A percentile compares a stretch with the other conserved stretches of the same genome.
phyloP scores from a whole-genome alignment of 2,329 filamentous ascomycete genomes.

The Rhinocladiella mackenziei region DNA sequence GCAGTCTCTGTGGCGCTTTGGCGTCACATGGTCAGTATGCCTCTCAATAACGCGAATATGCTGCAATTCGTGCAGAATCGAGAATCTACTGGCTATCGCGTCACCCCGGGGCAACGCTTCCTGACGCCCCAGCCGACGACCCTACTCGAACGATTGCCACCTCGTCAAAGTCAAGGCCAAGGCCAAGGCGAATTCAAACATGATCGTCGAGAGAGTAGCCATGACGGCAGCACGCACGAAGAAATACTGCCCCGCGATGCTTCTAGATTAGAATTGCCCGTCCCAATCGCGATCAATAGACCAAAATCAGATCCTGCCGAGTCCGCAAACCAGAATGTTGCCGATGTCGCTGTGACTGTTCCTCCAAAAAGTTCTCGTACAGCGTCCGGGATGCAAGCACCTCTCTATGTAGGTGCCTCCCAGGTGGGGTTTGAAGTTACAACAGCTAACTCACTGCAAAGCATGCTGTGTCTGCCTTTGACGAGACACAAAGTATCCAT shows the following conservation, averaged over 20 bases:
- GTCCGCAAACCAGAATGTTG: background rate
- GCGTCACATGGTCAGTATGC: too few species aligned
- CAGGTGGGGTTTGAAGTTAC: background rate
- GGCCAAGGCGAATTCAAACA: too few species aligned
- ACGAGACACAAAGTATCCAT: slow-evolving; percentile 25
- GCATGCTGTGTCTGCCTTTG: slow-evolving; percentile 16
- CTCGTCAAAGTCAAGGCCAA: slow-evolving; percentile 2
- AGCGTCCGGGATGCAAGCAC: background rate
- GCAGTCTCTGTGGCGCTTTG: too few species aligned
- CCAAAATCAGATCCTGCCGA: slow-evolving; percentile 4
- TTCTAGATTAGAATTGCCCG: slow-evolving; percentile 14
- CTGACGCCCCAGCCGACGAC: slow-evolving; percentile 18
- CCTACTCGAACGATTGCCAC: slow-evolving; percentile 13
- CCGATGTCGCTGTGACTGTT: background rate
- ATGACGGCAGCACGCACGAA: background rate
- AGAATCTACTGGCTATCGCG: background rate
- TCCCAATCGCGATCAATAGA: slow-evolving; percentile 16
- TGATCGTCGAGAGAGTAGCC: slow-evolving; percentile 4
- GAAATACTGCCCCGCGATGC: slow-evolving; percentile 5
- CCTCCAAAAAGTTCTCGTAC: slow-evolving; percentile 1
- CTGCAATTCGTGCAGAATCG: slow-evolving; percentile 16
- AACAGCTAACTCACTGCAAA: slow-evolving; percentile 2
- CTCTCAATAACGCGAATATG: slow-evolving; percentile 11
- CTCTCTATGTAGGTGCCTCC: background rate
- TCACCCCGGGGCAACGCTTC: slow-evolving; percentile 8